Conservation (phyloP, 257 asterid species). For the Leptodermis oblonga region DNA sequence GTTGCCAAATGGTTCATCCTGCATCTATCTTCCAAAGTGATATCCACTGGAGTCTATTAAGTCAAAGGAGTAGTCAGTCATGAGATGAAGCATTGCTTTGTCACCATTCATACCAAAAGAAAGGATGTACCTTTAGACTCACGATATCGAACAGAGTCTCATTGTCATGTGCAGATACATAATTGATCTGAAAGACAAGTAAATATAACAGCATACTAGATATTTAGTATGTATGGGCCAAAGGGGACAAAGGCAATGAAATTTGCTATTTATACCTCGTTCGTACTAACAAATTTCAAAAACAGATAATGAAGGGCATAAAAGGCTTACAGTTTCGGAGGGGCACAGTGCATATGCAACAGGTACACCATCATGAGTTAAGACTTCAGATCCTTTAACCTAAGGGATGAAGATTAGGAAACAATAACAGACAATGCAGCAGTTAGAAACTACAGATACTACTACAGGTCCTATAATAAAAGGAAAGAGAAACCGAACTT, state of each 20-base stretch:
- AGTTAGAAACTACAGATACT: background rate
- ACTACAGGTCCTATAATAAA: background rate
- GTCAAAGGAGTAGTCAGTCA: constrained; percentile 24
- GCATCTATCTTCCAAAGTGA: constrained; percentile 79
- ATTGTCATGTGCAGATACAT: constrained; percentile 96
- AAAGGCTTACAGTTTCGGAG: constrained; percentile 68
- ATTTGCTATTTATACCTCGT: background rate
- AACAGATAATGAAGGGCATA: background rate
- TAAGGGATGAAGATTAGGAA: constrained; percentile 23
- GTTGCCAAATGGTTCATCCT: constrained; percentile 94
- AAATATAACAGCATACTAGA: constrained; percentile 8
- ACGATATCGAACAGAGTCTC: constrained; percentile 87
- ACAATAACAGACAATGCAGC: background rate
- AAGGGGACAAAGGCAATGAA: background rate
- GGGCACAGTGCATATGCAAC: constrained; percentile 82
- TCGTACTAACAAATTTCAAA: background rate
- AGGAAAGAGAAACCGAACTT: background rate
- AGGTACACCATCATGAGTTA: constrained; percentile 57
- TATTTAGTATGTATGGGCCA: background rate
- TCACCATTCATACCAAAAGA: background rate
- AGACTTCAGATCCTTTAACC: constrained; percentile 88
- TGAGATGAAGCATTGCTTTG: background rate
- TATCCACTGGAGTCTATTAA: constrained; percentile 55
- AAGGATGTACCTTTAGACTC: constrained; percentile 66
- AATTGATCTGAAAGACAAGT: constrained; percentile 61